Percentiles rank a stretch among this genome's conserved stretches.
Evolutionary conservation across 2,329 filamentous ascomycete species (phyloP).

Genomic region (Cyphellophora attinorum): DNA sequence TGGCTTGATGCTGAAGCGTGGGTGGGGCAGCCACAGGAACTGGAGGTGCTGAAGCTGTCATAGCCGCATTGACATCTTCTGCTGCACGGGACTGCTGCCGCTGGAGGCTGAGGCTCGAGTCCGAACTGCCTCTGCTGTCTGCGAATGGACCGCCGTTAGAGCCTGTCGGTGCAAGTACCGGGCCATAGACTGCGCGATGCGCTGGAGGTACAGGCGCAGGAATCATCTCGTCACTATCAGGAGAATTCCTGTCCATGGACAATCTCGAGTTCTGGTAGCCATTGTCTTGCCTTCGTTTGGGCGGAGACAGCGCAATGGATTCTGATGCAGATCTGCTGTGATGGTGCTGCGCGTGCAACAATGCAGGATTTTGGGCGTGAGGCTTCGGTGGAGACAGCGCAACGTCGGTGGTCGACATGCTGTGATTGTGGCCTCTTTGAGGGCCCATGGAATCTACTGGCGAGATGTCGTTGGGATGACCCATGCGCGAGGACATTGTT

Average conservation of each 20-base stretch:
- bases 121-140: slow-evolving; percentile 29
- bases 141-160: slow-evolving; percentile 7
- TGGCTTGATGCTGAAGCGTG: slow-evolving; percentile 65
- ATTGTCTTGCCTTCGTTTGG: slow-evolving; percentile 9
- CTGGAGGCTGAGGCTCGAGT: slow-evolving; percentile 24
- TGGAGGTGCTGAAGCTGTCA: slow-evolving; percentile 49
- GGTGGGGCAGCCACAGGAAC: slow-evolving; percentile 72
- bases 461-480: slow-evolving; percentile 32
- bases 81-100: slow-evolving; percentile 8
- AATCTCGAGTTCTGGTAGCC: slow-evolving; percentile 11
- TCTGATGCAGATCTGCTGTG: slow-evolving; percentile 19
- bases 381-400: slow-evolving; percentile 42
- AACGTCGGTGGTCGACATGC: slow-evolving; percentile 28
- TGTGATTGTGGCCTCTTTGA: slow-evolving; percentile 29
- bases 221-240: slow-evolving; percentile 6
- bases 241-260: slow-evolving; percentile 8
- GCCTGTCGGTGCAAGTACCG: slow-evolving; percentile 17
- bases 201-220: slow-evolving; percentile 26
- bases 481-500: slow-evolving; percentile 26
- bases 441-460: slow-evolving; percentile 44
- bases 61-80: slow-evolving; percentile 25
- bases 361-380: slow-evolving; percentile 9
- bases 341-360: slow-evolving; percentile 13
- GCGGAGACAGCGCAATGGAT: slow-evolving; percentile 12
- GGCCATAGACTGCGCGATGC: slow-evolving; percentile 21